Evolutionary conservation across 2,329 filamentous ascomycete genomes (phyloP).

Genomic region (Alternaria sp.): DNA sequence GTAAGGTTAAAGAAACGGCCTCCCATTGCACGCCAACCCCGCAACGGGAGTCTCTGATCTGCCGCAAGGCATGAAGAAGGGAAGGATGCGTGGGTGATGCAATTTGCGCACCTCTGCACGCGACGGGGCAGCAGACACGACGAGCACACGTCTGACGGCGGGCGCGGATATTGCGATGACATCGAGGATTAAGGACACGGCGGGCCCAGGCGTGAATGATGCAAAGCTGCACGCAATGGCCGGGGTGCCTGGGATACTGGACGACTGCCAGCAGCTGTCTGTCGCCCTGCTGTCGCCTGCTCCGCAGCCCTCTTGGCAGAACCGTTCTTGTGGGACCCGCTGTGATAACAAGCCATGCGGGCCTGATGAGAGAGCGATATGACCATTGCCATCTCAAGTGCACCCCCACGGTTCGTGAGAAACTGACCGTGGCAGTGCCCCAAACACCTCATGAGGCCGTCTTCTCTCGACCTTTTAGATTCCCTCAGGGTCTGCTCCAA

Average conservation of each 20-base stretch:
- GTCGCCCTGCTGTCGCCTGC: slow-evolving; percentile 36
- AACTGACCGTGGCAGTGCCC: not conserved
- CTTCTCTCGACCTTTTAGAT: not conserved
- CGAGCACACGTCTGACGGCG: slow-evolving; percentile 22
- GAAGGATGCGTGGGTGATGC: not conserved
- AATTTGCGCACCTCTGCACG: no score
- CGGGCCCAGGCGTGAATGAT: slow-evolving; percentile 30
- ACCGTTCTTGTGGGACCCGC: slow-evolving; percentile 37
- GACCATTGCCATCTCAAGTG: slow-evolving; percentile 34
- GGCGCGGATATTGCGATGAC: slow-evolving; percentile 38
- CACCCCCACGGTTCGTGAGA: slow-evolving; percentile 29
- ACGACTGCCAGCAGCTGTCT: slow-evolving; percentile 8
- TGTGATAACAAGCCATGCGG: slow-evolving; percentile 44
- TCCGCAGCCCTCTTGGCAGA: slow-evolving; percentile 39
- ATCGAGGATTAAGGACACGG: slow-evolving; percentile 28
- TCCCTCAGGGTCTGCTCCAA: not conserved
- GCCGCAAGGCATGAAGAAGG: slow-evolving; percentile 16
- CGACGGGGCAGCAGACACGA: slow-evolving; percentile 23
- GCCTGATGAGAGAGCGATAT: slow-evolving; percentile 46
- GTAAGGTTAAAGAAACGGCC: slow-evolving; percentile 23
- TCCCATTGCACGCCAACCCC: slow-evolving; percentile 17
- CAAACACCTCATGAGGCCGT: not conserved
- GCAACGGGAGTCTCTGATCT: slow-evolving; percentile 24
- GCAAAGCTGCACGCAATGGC: slow-evolving; percentile 29
- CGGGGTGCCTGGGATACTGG: slow-evolving; percentile 16